phyloP scores from a whole-genome alignment of 306 rosid genomes.

The Dalbergia oliveri region DNA sequence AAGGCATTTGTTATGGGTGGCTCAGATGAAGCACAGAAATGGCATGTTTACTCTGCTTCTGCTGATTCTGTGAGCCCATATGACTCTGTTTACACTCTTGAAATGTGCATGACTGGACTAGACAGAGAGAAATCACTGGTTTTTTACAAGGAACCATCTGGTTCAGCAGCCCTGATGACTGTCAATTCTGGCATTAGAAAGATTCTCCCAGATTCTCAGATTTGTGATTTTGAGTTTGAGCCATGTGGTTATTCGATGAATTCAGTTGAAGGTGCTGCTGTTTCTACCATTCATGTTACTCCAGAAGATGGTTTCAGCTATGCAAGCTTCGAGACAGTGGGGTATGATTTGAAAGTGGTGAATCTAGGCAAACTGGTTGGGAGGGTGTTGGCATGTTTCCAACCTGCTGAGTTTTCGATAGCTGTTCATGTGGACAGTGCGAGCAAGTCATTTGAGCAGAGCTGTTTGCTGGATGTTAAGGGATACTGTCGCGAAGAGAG shows the following conservation, averaged over 20 bases:
- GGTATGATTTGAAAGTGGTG: constrained; percentile 56
- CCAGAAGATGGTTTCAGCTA: constrained; percentile 73
- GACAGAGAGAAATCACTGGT: constrained; percentile 61
- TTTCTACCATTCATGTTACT: constrained; percentile 72
- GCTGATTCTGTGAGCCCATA: constrained; percentile 39
- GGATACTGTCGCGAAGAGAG: constrained; percentile 68
- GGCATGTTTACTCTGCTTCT: constrained; percentile 76
- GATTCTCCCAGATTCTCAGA: constrained; percentile 70
- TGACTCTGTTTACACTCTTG: constrained; percentile 59
- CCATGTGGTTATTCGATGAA: constrained; percentile 83
- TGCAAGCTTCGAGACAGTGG: constrained; percentile 77
- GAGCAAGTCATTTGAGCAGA: constrained; percentile 54
- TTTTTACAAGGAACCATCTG: constrained; percentile 58
- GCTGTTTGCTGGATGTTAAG: constrained; percentile 54
- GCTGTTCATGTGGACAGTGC: constrained; percentile 64
- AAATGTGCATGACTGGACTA: constrained; percentile 81
- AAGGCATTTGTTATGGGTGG: constrained; percentile 68
- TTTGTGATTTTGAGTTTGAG: constrained; percentile 74
- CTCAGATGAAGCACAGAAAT: constrained; percentile 53
- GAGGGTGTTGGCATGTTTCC: constrained; percentile 67
- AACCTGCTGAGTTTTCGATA: constrained; percentile 65
- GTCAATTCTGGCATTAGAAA: constrained; percentile 66
- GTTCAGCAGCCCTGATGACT: constrained; percentile 65
- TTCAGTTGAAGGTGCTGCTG: constrained; percentile 66
- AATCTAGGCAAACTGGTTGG: constrained; percentile 50